phyloP scores from a whole-genome alignment of 2,329 filamentous ascomycete species.

The Cladosporium sphaerospermum region DNA sequence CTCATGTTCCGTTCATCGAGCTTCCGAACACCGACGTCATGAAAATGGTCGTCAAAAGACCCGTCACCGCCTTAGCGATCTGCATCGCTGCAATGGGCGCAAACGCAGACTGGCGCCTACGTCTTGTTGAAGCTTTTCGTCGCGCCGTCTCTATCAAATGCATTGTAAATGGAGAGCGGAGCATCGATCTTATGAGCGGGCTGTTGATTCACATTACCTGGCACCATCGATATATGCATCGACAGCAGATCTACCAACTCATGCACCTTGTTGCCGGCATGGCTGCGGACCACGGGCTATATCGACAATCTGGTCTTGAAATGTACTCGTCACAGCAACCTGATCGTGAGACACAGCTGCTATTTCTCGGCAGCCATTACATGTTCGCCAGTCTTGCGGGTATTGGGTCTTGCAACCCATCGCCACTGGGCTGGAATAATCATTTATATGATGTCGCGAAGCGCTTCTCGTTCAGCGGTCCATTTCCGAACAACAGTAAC shows the following conservation, averaged over 20 bases:
- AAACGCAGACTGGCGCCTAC: constrained; percentile 17
- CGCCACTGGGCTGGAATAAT: constrained; percentile 20
- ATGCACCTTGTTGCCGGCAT: constrained; percentile 23
- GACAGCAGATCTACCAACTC: constrained; percentile 20
- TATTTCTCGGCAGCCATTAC: constrained; percentile 24
- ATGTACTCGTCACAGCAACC: background rate
- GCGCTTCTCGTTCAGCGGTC: background rate
- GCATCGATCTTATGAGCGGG: constrained; percentile 22
- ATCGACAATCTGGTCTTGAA: constrained; percentile 13
- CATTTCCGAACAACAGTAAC: background rate
- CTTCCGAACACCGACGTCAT: constrained; percentile 14
- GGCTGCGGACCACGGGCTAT: constrained; percentile 24
- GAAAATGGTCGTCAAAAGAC: constrained; percentile 19
- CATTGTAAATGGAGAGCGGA: constrained; percentile 20
- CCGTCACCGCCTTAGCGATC: constrained; percentile 22
- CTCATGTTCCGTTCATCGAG: constrained; percentile 22
- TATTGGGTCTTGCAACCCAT: constrained; percentile 21
- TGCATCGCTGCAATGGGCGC: constrained; percentile 21
- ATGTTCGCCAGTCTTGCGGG: constrained; percentile 20
- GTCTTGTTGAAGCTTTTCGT: constrained; percentile 22
- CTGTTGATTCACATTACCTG: constrained; percentile 22
- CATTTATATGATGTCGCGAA: constrained; percentile 2
- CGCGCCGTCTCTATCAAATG: constrained; percentile 21
- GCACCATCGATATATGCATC: constrained; percentile 23
- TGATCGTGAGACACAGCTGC: constrained; percentile 13